Percentiles rank a stretch among this genome's conserved stretches.
Conservation (phyloP, 2,329 filamentous ascomycete genomes). For the Xylariaceae sp. region DNA sequence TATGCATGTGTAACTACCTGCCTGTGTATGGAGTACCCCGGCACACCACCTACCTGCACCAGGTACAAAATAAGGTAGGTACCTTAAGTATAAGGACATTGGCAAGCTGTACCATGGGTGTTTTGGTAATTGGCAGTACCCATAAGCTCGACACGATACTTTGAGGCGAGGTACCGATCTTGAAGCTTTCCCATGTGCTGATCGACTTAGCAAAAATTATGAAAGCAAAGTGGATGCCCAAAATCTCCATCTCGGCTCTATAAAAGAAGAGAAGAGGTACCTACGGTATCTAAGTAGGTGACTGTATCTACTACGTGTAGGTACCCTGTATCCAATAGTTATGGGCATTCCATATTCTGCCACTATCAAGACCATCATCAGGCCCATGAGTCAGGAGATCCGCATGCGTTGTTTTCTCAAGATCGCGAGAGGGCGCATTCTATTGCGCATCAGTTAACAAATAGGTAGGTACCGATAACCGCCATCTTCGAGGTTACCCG, state of each 20-base stretch:
- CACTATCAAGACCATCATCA: neutral
- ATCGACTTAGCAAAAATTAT: neutral
- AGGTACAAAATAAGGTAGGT: neutral
- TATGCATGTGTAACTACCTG: neutral
- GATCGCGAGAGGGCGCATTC: neutral
- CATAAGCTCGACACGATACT: too few relatives aligned
- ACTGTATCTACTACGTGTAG: too few relatives aligned
- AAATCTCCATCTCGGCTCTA: too few relatives aligned
- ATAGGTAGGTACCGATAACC: neutral
- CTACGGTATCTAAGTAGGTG: too few relatives aligned
- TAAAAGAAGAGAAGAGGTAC: too few relatives aligned
- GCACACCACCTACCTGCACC: neutral
- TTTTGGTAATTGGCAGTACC: too few relatives aligned
- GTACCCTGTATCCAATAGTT: too few relatives aligned
- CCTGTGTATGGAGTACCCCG: neutral
- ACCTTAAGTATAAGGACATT: neutral
- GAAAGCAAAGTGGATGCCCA: too few relatives aligned
- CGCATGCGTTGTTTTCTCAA: slow-evolving; percentile 7
- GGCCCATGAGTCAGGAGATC: slow-evolving; percentile 16
- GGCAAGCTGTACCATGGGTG: too few relatives aligned
- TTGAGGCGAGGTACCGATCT: neutral
- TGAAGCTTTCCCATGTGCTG: neutral
- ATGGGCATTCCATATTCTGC: slow-evolving; percentile 2
- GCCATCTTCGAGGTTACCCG: neutral
- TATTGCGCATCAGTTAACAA: neutral